Evolutionary conservation across 2,329 filamentous ascomycete species (phyloP).

Genomic region (Metarhizium sp.): DNA sequence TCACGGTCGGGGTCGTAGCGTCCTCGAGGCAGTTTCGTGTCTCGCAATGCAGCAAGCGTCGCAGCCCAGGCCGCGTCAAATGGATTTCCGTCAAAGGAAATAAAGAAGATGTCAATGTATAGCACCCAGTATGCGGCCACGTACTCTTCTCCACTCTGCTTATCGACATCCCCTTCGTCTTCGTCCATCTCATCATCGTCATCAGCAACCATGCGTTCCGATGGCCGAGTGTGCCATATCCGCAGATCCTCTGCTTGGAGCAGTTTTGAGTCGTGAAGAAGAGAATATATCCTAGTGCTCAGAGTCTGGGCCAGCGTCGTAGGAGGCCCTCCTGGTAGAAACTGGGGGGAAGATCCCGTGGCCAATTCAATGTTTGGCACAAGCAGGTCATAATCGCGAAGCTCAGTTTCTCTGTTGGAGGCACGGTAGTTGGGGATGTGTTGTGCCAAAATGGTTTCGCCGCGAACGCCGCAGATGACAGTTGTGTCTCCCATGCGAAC

Average conservation of each 20-base stretch:
- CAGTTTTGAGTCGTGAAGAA: slow-evolving; percentile 63
- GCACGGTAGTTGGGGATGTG: slow-evolving; percentile 61
- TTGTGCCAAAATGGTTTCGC: slow-evolving; percentile 67
- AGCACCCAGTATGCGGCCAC: slow-evolving; percentile 89
- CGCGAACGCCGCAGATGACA: slow-evolving; percentile 87
- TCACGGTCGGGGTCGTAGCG: slow-evolving; percentile 79
- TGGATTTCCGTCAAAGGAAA: slow-evolving; percentile 84
- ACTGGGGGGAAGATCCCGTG: slow-evolving; percentile 80
- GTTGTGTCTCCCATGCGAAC: slow-evolving; percentile 84
- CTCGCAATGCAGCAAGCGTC: slow-evolving; percentile 67
- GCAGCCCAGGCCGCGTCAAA: slow-evolving; percentile 89
- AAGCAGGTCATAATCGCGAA: slow-evolving; percentile 60
- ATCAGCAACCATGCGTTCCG: slow-evolving; percentile 37
- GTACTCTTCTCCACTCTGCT: slow-evolving; percentile 26
- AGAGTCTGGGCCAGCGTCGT: slow-evolving; percentile 74
- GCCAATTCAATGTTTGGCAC: slow-evolving; percentile 91
- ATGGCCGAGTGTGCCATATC: slow-evolving; percentile 55
- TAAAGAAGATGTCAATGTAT: slow-evolving; percentile 90
- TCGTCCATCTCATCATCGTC: slow-evolving; percentile 30
- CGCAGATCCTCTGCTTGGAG: slow-evolving; percentile 59
- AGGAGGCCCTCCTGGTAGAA: slow-evolving; percentile 76
- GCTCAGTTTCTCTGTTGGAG: slow-evolving; percentile 33
- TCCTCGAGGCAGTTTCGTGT: slow-evolving; percentile 69
- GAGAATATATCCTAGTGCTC: slow-evolving; percentile 66
- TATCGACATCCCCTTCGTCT: slow-evolving; percentile 19